These are phyloP conservation scores for Periconia digitata DNA, from an alignment of 2,329 filamentous ascomycete species.

Conservation along the genomic window DNA sequence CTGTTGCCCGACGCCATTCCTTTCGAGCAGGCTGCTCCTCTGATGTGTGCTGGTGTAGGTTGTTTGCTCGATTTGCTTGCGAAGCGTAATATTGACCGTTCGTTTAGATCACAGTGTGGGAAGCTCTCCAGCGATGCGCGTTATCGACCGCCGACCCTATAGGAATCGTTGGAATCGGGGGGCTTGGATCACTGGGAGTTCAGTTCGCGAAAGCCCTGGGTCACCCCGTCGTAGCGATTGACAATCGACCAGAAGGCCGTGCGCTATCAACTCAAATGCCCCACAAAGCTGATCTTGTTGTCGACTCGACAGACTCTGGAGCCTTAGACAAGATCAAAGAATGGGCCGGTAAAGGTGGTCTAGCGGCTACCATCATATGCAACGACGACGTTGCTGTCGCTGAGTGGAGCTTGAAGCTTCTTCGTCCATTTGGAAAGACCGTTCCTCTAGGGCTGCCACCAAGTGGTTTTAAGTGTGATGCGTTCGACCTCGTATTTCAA, in stretches of 20 bases:
- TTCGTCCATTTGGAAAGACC: background rate
- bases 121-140: constrained; percentile 73
- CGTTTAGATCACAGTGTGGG: constrained; percentile 27
- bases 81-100: background rate
- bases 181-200: constrained; percentile 72
- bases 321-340: background rate
- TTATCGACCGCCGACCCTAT: constrained; percentile 63
- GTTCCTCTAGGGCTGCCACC: background rate
- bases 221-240: constrained; percentile 75
- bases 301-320: background rate
- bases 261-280: constrained; percentile 41
- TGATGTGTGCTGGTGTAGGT: constrained; percentile 27
- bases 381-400: background rate
- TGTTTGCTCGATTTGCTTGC: background rate
- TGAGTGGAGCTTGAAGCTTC: background rate
- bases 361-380: background rate
- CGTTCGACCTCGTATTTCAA: background rate
- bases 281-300: background rate
- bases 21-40: constrained; percentile 25
- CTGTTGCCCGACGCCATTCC: constrained; percentile 20
- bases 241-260: constrained; percentile 69
- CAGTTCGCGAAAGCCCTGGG: constrained; percentile 91
- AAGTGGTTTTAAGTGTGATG: background rate
- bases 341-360: background rate
- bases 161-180: constrained; percentile 71